These are phyloP conservation scores for Alisma plantagoaquatica DNA, from an alignment of 106 monocot species.

Conservation along the genomic window DNA sequence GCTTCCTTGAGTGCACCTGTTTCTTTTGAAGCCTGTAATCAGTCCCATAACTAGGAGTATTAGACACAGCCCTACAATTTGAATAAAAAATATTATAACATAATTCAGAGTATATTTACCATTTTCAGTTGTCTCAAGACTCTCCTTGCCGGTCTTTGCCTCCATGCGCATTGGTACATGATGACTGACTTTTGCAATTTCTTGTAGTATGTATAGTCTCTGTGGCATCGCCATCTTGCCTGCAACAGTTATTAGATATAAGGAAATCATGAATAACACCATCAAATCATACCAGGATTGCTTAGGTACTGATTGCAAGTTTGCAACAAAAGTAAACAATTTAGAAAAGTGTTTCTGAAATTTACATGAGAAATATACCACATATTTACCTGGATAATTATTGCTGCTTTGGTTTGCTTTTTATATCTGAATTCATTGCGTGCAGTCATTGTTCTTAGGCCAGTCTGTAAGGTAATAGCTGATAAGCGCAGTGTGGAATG, in stretches of 20 bases:
- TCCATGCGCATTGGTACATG: constrained; percentile 87
- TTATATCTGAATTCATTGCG: constrained; percentile 65
- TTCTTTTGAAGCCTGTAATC: constrained; percentile 80
- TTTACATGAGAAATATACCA: too few species aligned
- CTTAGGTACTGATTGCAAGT: too few species aligned
- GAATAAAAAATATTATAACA: too few species aligned
- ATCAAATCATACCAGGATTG: too few species aligned
- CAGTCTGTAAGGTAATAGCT: constrained; percentile 58
- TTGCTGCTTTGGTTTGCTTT: constrained; percentile 69
- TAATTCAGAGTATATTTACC: too few species aligned
- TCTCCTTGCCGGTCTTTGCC: constrained; percentile 75
- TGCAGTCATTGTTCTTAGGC: constrained; percentile 63
- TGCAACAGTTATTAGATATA: too few species aligned
- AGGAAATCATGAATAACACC: too few species aligned
- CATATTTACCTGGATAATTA: constrained; percentile 50
- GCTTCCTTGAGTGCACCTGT: constrained; percentile 94
- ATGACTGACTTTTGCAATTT: constrained; percentile 45
- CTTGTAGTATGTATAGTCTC: constrained; percentile 51
- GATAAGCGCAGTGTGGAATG: constrained; percentile 29
- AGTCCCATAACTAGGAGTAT: too few species aligned
- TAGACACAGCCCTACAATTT: too few species aligned
- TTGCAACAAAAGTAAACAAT: too few species aligned
- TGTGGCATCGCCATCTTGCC: constrained; percentile 71
- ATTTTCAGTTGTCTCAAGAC: constrained; percentile 78
- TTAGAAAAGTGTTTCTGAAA: too few species aligned